Evolutionary conservation across 345 rosid species (phyloP).

Genomic region (Acer campestre): DNA sequence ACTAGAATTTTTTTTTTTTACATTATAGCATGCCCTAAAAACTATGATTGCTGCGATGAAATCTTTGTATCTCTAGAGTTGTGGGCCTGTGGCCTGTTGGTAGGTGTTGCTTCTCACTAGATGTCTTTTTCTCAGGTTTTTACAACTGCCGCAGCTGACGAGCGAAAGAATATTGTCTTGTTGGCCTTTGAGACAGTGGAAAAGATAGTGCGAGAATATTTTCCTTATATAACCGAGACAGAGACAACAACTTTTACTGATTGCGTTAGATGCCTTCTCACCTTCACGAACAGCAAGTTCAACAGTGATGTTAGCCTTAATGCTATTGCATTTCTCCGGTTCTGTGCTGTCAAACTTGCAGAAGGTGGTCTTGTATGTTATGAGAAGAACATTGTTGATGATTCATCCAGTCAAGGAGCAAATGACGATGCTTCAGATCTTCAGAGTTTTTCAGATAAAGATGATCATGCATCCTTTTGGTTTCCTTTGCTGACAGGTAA

Average conservation of each 20-base stretch:
- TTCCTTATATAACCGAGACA: constrained; percentile 93
- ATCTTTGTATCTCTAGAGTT: background rate
- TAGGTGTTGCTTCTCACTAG: constrained; percentile 22
- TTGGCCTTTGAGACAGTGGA: constrained; percentile 95
- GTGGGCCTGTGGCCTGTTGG: background rate
- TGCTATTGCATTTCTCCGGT: constrained; percentile 95
- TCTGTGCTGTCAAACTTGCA: constrained; percentile 93
- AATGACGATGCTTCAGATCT: constrained; percentile 43
- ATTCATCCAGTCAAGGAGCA: constrained; percentile 23
- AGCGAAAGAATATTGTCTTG: constrained; percentile 77
- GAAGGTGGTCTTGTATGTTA: constrained; percentile 82
- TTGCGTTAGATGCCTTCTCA: constrained; percentile 89
- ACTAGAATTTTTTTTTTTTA: background rate
- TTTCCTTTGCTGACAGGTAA: constrained; percentile 92
- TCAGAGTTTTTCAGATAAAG: constrained; percentile 47
- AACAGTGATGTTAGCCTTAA: constrained; percentile 91
- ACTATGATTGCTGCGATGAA: background rate
- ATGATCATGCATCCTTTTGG: constrained; percentile 90
- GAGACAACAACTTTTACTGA: constrained; percentile 88
- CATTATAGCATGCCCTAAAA: background rate
- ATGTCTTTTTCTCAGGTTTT: constrained; percentile 56
- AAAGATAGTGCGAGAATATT: constrained; percentile 91
- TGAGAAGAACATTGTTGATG: constrained; percentile 51
- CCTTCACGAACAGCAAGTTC: constrained; percentile 88
- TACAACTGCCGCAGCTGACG: constrained; percentile 88